These are phyloP conservation scores for Colletotrichum tropicale DNA, from an alignment of 2,329 filamentous ascomycete genomes.

Conservation along the genomic window DNA sequence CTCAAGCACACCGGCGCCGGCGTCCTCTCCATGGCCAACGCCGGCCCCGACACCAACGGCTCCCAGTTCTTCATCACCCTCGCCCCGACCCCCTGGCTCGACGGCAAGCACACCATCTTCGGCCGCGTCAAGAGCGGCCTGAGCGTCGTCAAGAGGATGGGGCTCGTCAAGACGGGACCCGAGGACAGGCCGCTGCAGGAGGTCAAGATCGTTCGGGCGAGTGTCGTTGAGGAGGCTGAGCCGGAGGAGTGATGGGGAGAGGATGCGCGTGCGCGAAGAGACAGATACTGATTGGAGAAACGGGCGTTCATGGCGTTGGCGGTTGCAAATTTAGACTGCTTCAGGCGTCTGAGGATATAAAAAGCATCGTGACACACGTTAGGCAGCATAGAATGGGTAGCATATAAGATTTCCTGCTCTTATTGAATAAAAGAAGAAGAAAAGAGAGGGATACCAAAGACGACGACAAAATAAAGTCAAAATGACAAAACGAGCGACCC, in stretches of 20 bases:
- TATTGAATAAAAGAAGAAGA: background rate
- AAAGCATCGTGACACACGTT: background rate
- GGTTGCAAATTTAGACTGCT: background rate
- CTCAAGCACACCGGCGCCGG: slow-evolving; percentile 94
- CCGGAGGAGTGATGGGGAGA: slow-evolving; percentile 37
- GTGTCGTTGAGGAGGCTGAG: slow-evolving; percentile 63
- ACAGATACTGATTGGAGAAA: background rate
- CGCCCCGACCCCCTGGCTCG: slow-evolving; percentile 93
- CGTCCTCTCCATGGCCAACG: slow-evolving; percentile 96
- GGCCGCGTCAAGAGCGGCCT: slow-evolving; percentile 86
- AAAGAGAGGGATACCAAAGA: background rate
- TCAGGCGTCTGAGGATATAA: background rate
- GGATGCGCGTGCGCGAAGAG: background rate
- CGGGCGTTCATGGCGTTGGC: background rate
- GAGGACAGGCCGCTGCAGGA: slow-evolving; percentile 85
- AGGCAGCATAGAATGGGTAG: background rate
- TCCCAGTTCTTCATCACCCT: slow-evolving; percentile 96
- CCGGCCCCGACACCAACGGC: slow-evolving; percentile 90
- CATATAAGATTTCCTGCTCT: background rate
- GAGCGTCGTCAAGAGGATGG: slow-evolving; percentile 85
- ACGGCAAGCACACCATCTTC: slow-evolving; percentile 97
- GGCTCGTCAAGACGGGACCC: slow-evolving; percentile 79
- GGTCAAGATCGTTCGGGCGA: slow-evolving; percentile 78
- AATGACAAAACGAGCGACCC: background rate
- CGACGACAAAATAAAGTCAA: background rate